phyloP scores from a whole-genome alignment of 2,329 filamentous ascomycete genomes.

The Monilinia fructigena region DNA sequence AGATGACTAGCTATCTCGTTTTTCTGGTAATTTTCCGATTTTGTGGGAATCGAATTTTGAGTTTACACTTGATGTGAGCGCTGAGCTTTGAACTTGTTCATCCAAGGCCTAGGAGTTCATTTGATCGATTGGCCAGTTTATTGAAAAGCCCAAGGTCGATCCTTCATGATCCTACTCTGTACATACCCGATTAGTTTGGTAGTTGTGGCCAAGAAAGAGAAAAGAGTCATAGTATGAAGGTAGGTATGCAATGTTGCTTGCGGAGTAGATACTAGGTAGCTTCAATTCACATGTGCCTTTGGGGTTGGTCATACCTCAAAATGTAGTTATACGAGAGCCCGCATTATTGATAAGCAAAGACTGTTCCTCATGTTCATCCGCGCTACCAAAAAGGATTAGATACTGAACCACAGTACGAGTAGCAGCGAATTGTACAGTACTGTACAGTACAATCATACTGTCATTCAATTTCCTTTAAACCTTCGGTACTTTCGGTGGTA shows the following conservation, averaged over 20 bases:
- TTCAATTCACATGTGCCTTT: background rate
- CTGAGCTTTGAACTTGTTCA: background rate
- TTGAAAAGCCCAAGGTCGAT: background rate
- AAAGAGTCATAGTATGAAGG: background rate
- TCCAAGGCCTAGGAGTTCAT: background rate
- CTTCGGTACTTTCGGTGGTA: background rate
- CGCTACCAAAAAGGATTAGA: background rate
- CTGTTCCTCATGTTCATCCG: background rate
- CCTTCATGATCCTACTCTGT: background rate
- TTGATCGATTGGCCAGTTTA: background rate
- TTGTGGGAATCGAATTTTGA: background rate
- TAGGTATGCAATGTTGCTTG: background rate
- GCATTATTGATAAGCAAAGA: background rate
- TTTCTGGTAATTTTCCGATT: conserved; percentile 10
- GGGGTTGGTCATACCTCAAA: background rate
- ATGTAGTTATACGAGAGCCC: background rate
- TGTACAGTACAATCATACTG: background rate
- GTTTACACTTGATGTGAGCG: background rate
- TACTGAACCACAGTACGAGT: too few species aligned
- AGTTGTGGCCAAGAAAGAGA: background rate
- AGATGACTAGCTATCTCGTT: background rate
- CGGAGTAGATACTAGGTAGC: conserved; percentile 2
- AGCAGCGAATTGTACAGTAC: background rate
- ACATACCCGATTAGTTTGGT: background rate
- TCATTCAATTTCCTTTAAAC: conserved; percentile 8